Percentiles rank a stretch among this genome's conserved stretches.
Conservation (phyloP, 768 basidiomycete genomes). For the Xerocomellus amylosporus region DNA sequence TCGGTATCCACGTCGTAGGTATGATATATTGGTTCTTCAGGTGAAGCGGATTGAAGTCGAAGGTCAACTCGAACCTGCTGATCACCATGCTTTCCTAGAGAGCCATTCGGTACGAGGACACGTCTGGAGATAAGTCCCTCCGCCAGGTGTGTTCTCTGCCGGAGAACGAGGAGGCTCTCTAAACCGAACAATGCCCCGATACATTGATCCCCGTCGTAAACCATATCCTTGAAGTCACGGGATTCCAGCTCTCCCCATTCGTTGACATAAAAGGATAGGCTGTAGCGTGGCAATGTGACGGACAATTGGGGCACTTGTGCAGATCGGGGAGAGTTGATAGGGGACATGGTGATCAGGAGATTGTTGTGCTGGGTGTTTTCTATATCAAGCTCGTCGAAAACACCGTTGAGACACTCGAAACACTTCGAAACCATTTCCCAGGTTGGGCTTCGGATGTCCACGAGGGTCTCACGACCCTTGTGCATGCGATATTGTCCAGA, state of each 20-base stretch:
- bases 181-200: slow-evolving; percentile 43
- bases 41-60: no score
- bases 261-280: slow-evolving; percentile 38
- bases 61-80: no score
- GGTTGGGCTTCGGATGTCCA: slow-evolving; percentile 21
- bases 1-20: neutral
- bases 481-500: neutral
- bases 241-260: slow-evolving; percentile 32
- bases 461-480: slow-evolving; percentile 6
- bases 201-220: slow-evolving; percentile 38
- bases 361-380: neutral
- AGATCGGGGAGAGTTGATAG: neutral
- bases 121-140: neutral
- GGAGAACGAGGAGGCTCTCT: slow-evolving; percentile 29
- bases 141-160: neutral
- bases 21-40: neutral
- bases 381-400: no score
- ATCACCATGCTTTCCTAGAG: no score
- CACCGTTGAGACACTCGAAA: neutral
- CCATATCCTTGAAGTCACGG: slow-evolving; percentile 36
- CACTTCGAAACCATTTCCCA: slow-evolving; percentile 14
- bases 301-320: neutral
- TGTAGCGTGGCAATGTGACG: slow-evolving; percentile 35
- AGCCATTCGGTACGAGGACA: neutral
- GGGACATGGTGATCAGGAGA: slow-evolving; percentile 14